These are phyloP conservation scores for Microdochium bolleyi DNA, from an alignment of 2,329 filamentous ascomycete species.

Conservation along the genomic window DNA sequence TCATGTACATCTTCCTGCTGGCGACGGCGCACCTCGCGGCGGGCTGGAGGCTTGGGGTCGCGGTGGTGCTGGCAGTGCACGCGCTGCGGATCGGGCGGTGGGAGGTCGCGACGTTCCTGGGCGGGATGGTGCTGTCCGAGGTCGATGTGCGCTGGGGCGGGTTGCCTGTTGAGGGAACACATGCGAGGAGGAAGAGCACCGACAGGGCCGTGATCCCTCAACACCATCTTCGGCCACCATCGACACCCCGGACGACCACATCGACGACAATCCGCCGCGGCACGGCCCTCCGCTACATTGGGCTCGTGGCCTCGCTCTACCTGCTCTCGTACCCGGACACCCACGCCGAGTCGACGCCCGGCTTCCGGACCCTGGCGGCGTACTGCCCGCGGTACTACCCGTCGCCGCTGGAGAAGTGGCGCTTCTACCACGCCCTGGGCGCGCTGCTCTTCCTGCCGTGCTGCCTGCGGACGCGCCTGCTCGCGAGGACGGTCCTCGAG, in stretches of 20 bases:
- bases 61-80: slow-evolving; percentile 20
- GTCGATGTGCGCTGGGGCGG: slow-evolving; percentile 18
- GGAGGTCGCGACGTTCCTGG: slow-evolving; percentile 31
- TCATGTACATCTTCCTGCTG: slow-evolving; percentile 29
- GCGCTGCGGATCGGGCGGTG: slow-evolving; percentile 25
- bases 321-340: slow-evolving; percentile 30
- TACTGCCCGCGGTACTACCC: slow-evolving; percentile 27
- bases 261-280: slow-evolving; percentile 4
- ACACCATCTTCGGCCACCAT: slow-evolving; percentile 1
- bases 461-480: slow-evolving; percentile 21
- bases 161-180: neutral
- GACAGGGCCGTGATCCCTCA: neutral
- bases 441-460: slow-evolving; percentile 26
- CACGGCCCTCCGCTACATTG: slow-evolving; percentile 15
- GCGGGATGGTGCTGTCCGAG: slow-evolving; percentile 26
- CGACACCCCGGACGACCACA: slow-evolving; percentile 6
- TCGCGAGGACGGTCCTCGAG: slow-evolving; percentile 19
- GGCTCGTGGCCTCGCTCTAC: slow-evolving; percentile 23
- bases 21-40: slow-evolving; percentile 26
- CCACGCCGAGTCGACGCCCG: slow-evolving; percentile 27
- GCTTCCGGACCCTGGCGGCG: slow-evolving; percentile 22
- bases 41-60: slow-evolving; percentile 22
- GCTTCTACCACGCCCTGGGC: slow-evolving; percentile 29
- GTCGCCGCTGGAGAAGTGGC: slow-evolving; percentile 25
- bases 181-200: neutral